A percentile compares a stretch with the other conserved stretches of the same genome.
These are phyloP conservation scores for Candida nonsorbophila DNA, from an alignment of 805 yeast genomes.

Conservation along the genomic window DNA sequence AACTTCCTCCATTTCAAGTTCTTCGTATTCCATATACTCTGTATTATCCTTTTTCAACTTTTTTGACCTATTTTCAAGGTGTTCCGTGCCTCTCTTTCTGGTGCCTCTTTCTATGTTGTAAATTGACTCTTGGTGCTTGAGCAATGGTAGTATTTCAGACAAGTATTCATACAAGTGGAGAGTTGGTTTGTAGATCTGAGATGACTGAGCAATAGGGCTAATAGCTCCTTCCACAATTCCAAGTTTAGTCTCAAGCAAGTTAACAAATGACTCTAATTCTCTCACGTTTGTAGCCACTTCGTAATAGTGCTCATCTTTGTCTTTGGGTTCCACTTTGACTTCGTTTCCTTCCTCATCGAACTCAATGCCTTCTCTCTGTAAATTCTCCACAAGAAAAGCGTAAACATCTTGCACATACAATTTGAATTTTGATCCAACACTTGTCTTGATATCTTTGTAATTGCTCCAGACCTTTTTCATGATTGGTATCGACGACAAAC, in stretches of 20 bases:
- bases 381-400: conserved; percentile 20
- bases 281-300: conserved; percentile 28
- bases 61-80: conserved; percentile 12
- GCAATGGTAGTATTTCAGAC: conserved; percentile 19
- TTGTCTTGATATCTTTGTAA: conserved; percentile 2
- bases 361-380: conserved; percentile 27
- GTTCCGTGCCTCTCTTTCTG: conserved; percentile 15
- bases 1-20: conserved; percentile 1
- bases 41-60: too few relatives aligned
- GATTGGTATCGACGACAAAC: conserved; percentile 26
- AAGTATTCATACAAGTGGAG: conserved; percentile 24
- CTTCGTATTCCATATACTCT: conserved; percentile 9
- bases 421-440: conserved; percentile 23
- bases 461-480: conserved; percentile 22
- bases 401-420: conserved; percentile 39
- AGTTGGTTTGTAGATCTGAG: conserved; percentile 22
- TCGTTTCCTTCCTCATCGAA: conserved; percentile 28
- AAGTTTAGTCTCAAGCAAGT: conserved; percentile 16
- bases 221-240: conserved; percentile 8
- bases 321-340: conserved; percentile 6
- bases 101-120: conserved; percentile 8
- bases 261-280: conserved; percentile 23
- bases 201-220: conserved; percentile 7
- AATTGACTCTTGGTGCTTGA: conserved; percentile 19
- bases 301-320: conserved; percentile 17